Conservation (phyloP, 2,329 filamentous ascomycete genomes). For the Fusarium sp. region DNA sequence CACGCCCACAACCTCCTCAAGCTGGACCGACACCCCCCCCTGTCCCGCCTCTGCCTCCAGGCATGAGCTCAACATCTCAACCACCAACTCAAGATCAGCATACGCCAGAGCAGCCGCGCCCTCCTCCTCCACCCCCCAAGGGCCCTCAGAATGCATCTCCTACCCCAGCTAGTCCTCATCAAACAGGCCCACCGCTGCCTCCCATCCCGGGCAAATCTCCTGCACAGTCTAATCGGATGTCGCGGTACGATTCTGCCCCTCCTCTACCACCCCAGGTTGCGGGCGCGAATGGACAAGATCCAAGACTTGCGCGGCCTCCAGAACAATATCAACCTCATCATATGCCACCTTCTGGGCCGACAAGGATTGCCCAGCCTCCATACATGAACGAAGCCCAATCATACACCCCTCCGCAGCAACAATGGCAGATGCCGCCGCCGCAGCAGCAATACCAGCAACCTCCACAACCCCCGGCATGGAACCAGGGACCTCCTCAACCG, state of each 20-base stretch:
- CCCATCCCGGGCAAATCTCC: slow-evolving; percentile 34
- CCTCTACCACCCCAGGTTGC: slow-evolving; percentile 55
- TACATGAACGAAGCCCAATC: slow-evolving; percentile 35
- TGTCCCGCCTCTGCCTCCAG: slow-evolving; percentile 78
- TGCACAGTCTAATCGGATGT: slow-evolving; percentile 42
- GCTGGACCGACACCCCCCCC: slow-evolving; percentile 68
- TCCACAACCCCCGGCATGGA: slow-evolving; percentile 44
- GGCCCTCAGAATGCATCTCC: slow-evolving; percentile 52
- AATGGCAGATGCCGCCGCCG: slow-evolving; percentile 41
- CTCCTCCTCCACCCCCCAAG: slow-evolving; percentile 69
- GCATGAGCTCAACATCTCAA: slow-evolving; percentile 60
- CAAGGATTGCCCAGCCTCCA: slow-evolving; percentile 26
- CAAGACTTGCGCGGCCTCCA: slow-evolving; percentile 25
- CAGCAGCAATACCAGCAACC: slow-evolving; percentile 36
- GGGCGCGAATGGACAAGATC: slow-evolving; percentile 24
- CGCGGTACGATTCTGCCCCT: slow-evolving; percentile 62
- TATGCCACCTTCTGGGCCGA: slow-evolving; percentile 25
- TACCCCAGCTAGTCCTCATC: slow-evolving; percentile 36
- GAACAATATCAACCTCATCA: slow-evolving; percentile 36
- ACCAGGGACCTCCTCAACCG: slow-evolving; percentile 38
- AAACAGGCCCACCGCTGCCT: slow-evolving; percentile 49
- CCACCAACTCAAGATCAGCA: slow-evolving; percentile 52
- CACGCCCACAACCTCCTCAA: slow-evolving; percentile 51
- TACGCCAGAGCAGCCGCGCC: slow-evolving; percentile 49
- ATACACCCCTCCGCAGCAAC: slow-evolving; percentile 35